These are phyloP conservation scores for Cyclotella kingstonii DNA, from an alignment of 108 stramenopile species.

Conservation along the genomic window DNA sequence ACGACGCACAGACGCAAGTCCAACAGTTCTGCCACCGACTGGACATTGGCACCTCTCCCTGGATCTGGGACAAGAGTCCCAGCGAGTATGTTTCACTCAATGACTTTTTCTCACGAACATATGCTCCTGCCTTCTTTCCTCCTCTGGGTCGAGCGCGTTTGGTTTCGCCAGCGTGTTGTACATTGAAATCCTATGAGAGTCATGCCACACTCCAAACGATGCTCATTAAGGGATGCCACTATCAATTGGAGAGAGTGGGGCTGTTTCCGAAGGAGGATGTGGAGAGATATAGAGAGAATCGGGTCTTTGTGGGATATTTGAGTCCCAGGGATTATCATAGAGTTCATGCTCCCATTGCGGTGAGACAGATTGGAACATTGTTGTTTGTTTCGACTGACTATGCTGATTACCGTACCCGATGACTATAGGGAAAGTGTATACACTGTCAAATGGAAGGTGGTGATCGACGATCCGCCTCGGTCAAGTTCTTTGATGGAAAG, in stretches of 20 bases:
- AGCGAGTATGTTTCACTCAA: conserved; percentile 35
- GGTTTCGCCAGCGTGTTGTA: conserved; percentile 45
- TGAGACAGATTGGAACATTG: not conserved
- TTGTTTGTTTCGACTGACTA: not conserved
- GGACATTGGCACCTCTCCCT: conserved; percentile 29
- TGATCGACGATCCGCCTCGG: conserved; percentile 33
- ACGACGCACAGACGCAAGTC: conserved; percentile 15
- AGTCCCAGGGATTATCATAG: conserved; percentile 47
- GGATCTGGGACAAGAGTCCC: conserved; percentile 41
- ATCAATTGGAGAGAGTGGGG: conserved; percentile 31
- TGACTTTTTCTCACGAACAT: conserved; percentile 48
- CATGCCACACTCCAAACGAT: conserved; percentile 29
- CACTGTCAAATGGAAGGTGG: conserved; percentile 45
- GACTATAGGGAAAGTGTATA: conserved; percentile 30
- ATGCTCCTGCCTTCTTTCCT: conserved; percentile 21
- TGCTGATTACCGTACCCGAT: not conserved
- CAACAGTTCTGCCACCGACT: conserved; percentile 34
- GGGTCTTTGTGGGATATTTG: conserved; percentile 36
- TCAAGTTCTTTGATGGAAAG: conserved; percentile 51
- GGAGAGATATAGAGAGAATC: conserved; percentile 19
- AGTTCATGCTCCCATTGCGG: conserved; percentile 42
- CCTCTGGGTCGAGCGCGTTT: conserved; percentile 12
- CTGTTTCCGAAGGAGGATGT: conserved; percentile 32
- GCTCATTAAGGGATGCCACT: conserved; percentile 46
- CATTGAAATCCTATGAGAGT: conserved; percentile 12